phyloP scores from a whole-genome alignment of 129 eudicot genomes.

The Helichrysum umbraculigerum region DNA sequence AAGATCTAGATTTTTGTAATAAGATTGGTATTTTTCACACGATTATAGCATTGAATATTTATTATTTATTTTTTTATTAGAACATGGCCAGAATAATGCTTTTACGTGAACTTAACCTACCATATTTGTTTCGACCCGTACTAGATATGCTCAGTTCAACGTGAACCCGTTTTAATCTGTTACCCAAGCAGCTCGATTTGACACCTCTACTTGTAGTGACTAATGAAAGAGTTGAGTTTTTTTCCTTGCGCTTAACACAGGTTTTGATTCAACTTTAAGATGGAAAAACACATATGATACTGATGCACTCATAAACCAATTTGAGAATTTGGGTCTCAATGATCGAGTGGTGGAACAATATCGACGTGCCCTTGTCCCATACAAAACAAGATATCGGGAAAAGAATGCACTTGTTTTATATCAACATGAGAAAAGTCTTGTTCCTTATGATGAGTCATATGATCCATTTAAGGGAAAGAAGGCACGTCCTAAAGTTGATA shows the following conservation, averaged over 20 bases:
- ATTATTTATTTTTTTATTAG: too few relatives aligned
- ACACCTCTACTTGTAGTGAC: neutral
- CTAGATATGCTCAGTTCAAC: neutral
- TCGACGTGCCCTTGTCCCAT: constrained; percentile 42
- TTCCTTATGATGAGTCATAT: constrained; percentile 58
- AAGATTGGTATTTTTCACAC: neutral
- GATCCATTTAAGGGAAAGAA: constrained; percentile 43
- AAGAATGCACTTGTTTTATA: constrained; percentile 73
- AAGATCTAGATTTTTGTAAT: neutral
- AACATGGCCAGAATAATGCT: too few relatives aligned
- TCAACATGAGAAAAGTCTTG: constrained; percentile 46
- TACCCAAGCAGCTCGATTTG: neutral
- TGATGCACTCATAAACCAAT: constrained; percentile 49
- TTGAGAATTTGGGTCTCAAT: constrained; percentile 50
- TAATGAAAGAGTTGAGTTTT: neutral
- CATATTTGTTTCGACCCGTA: neutral
- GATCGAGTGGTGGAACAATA: constrained; percentile 24
- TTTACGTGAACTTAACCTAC: neutral
- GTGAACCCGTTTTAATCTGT: neutral
- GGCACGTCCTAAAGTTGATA: constrained; percentile 84
- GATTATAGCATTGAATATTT: too few relatives aligned
- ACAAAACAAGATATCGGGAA: constrained; percentile 40
- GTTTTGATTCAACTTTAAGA: constrained; percentile 45
- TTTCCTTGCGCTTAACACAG: constrained; percentile 36
- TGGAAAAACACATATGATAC: constrained; percentile 37